Evolutionary conservation across 2,329 filamentous ascomycete species (phyloP).

Genomic region (Penicillium nordicum): DNA sequence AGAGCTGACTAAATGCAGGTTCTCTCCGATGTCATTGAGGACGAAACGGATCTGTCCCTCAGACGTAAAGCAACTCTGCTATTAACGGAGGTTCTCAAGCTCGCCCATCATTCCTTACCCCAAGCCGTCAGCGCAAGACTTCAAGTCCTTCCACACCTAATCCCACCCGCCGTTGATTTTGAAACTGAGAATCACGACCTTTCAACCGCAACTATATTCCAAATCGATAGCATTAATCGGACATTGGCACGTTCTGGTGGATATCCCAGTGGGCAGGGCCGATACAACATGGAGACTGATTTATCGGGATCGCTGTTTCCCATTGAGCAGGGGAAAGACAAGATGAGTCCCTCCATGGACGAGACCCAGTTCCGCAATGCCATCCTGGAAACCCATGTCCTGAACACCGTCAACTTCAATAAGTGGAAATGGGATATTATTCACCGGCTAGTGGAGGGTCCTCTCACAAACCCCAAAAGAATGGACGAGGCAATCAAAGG

Average conservation of each 20-base stretch:
- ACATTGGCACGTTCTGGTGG: conserved; percentile 77
- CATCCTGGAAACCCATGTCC: conserved; percentile 71
- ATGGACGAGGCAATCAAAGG: conserved; percentile 91
- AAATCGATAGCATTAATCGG: conserved; percentile 94
- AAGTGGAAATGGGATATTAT: conserved; percentile 99
- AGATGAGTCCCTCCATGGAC: conserved; percentile 60
- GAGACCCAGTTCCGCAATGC: conserved; percentile 61
- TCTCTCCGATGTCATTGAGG: conserved; percentile 50
- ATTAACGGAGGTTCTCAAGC: conserved; percentile 84
- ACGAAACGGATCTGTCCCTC: conserved; percentile 52
- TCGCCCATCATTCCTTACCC: conserved; percentile 81
- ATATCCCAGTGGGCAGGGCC: conserved; percentile 38
- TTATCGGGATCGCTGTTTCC: conserved; percentile 43
- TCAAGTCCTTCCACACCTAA: conserved; percentile 82
- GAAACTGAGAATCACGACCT: conserved; percentile 69
- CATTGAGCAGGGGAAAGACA: conserved; percentile 48
- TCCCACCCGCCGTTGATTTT: conserved; percentile 72
- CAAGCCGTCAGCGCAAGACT: conserved; percentile 76
- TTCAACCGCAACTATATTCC: conserved; percentile 88
- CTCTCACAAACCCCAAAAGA: conserved; percentile 82
- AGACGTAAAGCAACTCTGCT: conserved; percentile 87
- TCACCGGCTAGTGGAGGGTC: conserved; percentile 85
- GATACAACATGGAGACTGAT: conserved; percentile 45
- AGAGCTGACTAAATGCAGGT: conserved; percentile 34
- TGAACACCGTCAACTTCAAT: conserved; percentile 82